A percentile compares a stretch with the other conserved stretches of the same genome.
phyloP scores from a whole-genome alignment of 768 basidiomycete species.

The Cantharellus cinnabarinus region DNA sequence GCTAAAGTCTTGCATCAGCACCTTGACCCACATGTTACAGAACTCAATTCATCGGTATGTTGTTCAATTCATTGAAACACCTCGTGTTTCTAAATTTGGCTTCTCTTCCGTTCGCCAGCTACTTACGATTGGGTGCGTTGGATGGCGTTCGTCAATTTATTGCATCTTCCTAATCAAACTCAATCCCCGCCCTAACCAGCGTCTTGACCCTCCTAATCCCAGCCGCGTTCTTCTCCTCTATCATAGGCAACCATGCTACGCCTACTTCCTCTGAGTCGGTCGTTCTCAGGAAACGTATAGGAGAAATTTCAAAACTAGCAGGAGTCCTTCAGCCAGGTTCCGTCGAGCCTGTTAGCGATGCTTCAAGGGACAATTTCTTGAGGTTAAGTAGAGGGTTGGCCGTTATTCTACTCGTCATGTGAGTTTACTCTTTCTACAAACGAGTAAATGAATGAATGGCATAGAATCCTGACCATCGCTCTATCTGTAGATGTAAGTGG shows the following conservation, averaged over 20 bases:
- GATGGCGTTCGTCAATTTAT: neutral
- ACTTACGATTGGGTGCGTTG: constrained; percentile 40
- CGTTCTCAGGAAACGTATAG: neutral
- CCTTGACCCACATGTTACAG: constrained; percentile 39
- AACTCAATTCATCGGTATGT: constrained; percentile 44
- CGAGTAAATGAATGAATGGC: neutral
- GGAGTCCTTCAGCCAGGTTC: constrained; percentile 8
- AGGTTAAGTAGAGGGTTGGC: constrained; percentile 46
- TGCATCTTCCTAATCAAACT: neutral
- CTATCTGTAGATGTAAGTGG: constrained; percentile 12
- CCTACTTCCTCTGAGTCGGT: neutral
- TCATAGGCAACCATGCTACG: constrained; percentile 10
- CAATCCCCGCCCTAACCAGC: constrained; percentile 16
- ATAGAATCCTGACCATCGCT: neutral
- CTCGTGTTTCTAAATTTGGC: neutral
- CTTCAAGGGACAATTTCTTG: constrained; percentile 28
- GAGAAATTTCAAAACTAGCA: constrained; percentile 2
- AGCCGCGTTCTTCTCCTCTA: constrained; percentile 44
- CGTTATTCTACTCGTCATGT: constrained; percentile 29
- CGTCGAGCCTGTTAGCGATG: constrained; percentile 20
- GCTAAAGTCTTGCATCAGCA: constrained; percentile 46
- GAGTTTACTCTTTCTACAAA: neutral
- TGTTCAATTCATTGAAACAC: too few species aligned
- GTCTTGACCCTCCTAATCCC: constrained; percentile 44
- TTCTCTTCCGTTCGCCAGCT: neutral